A percentile compares a stretch with the other conserved stretches of the same genome.
Evolutionary conservation across 2,329 filamentous ascomycete species (phyloP).

Genomic region (Penicillium sp.): DNA sequence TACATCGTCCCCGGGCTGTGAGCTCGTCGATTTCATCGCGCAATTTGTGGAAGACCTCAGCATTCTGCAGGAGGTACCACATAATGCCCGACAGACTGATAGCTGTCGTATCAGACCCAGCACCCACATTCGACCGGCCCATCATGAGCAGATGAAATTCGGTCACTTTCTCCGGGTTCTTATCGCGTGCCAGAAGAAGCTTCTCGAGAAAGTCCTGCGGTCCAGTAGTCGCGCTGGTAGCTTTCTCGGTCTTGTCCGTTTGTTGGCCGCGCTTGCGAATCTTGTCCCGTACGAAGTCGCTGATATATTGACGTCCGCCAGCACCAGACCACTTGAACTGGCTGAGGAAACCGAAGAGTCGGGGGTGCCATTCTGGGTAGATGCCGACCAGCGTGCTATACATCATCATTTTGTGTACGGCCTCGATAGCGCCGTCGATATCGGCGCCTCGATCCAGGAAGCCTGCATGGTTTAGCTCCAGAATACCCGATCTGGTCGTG

Average conservation of each 20-base stretch:
- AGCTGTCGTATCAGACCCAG: conserved; percentile 48
- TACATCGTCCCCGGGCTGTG: conserved; percentile 16
- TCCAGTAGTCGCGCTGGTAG: conserved; percentile 11
- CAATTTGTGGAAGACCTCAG: conserved; percentile 25
- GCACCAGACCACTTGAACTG: conserved; percentile 32
- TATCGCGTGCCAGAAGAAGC: conserved; percentile 41
- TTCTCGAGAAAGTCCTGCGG: conserved; percentile 45
- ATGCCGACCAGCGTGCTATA: conserved; percentile 46
- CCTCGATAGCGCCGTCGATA: conserved; percentile 43
- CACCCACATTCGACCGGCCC: conserved; percentile 35
- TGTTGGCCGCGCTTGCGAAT: conserved; percentile 29
- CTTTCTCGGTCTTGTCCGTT: conserved; percentile 13
- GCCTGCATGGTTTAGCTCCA: conserved; percentile 35
- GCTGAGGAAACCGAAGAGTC: conserved; percentile 32
- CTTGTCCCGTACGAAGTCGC: conserved; percentile 33
- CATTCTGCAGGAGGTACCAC: conserved; percentile 45
- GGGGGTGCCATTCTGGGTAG: conserved; percentile 42
- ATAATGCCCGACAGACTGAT: conserved; percentile 49
- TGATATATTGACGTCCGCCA: conserved; percentile 32
- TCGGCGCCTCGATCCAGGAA: conserved; percentile 51
- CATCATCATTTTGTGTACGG: conserved; percentile 34
- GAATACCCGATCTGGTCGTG: not conserved
- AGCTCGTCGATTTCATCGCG: conserved; percentile 35
- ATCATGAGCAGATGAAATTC: conserved; percentile 41
- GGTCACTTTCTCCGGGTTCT: conserved; percentile 45